phyloP scores from a whole-genome alignment of 768 basidiomycete species.

The Russula griseocarnosa region DNA sequence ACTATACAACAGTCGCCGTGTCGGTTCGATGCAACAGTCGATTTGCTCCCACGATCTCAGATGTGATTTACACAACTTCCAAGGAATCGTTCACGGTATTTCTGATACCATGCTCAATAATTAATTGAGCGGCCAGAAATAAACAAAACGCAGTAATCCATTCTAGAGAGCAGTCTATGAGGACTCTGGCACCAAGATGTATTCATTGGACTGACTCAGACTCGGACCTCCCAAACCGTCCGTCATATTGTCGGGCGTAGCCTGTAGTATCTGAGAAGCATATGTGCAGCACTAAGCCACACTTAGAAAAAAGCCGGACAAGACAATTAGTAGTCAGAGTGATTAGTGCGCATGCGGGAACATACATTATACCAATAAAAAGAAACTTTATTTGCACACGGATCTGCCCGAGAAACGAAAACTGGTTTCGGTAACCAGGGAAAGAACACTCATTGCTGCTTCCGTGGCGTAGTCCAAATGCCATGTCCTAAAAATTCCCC shows the following conservation, averaged over 20 bases:
- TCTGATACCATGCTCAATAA: too few species aligned
- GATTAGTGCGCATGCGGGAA: background rate
- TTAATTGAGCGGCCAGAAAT: too few species aligned
- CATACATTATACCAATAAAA: constrained; percentile 30
- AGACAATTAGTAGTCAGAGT: background rate
- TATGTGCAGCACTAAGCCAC: constrained; percentile 25
- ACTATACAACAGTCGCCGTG: too few species aligned
- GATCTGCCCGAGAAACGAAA: constrained; percentile 16
- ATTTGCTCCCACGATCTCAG: too few species aligned
- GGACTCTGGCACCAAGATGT: background rate
- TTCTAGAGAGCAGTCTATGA: background rate
- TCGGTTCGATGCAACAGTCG: too few species aligned
- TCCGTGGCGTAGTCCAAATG: constrained; percentile 33
- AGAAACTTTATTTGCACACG: constrained; percentile 26
- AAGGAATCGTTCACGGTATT: too few species aligned
- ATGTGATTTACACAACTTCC: too few species aligned
- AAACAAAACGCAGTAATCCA: too few species aligned
- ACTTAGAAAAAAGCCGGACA: constrained; percentile 1
- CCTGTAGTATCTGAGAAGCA: constrained; percentile 27
- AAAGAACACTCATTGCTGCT: constrained; percentile 34
- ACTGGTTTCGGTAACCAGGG: constrained; percentile 34
- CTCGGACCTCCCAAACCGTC: too few species aligned
- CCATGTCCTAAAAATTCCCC: constrained; percentile 37
- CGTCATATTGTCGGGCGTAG: constrained; percentile 3
- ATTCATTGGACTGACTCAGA: background rate